A percentile compares a stretch with the other conserved stretches of the same genome.
These are phyloP conservation scores for Neurospora sp. DNA, from an alignment of 495 filamentous ascomycete species.

Conservation along the genomic window DNA sequence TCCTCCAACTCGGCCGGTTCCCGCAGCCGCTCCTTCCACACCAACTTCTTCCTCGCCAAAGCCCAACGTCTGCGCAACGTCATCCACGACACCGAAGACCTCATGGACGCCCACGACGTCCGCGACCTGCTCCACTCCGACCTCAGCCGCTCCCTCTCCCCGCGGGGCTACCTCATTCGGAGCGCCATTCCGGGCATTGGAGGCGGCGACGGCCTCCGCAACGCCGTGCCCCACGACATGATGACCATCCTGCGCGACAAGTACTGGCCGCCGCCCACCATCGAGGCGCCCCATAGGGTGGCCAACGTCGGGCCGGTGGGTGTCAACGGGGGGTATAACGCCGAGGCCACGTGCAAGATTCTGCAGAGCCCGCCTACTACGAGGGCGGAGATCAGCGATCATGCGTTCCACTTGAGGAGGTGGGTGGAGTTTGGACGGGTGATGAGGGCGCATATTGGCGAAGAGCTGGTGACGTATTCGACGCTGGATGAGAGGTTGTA, in stretches of 20 bases:
- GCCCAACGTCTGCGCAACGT: not conserved
- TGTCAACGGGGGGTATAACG: constrained; percentile 20
- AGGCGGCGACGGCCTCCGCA: not conserved
- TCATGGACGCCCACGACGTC: not conserved
- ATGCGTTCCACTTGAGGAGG: constrained; percentile 60
- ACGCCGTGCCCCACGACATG: constrained; percentile 38
- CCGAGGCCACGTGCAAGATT: not conserved
- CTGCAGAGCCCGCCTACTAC: constrained; percentile 27
- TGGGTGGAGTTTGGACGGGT: constrained; percentile 45
- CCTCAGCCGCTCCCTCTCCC: not conserved
- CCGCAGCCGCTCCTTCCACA: not conserved
- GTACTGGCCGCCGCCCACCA: constrained; percentile 65
- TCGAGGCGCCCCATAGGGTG: constrained; percentile 53
- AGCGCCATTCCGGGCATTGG: not conserved
- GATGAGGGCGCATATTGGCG: constrained; percentile 38
- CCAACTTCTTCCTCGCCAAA: not conserved
- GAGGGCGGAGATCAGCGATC: constrained; percentile 46
- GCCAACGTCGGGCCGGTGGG: constrained; percentile 22
- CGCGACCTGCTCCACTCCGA: not conserved
- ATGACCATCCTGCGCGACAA: constrained; percentile 27
- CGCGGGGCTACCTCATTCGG: not conserved
- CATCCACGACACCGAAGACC: not conserved
- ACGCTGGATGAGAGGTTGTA: constrained; percentile 64
- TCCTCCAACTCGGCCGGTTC: not conserved
- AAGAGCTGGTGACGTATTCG: constrained; percentile 62